Base-by-base conservation (phyloP, 495 filamentous ascomycete genomes). In the Aspergillus asperescens region DNA sequence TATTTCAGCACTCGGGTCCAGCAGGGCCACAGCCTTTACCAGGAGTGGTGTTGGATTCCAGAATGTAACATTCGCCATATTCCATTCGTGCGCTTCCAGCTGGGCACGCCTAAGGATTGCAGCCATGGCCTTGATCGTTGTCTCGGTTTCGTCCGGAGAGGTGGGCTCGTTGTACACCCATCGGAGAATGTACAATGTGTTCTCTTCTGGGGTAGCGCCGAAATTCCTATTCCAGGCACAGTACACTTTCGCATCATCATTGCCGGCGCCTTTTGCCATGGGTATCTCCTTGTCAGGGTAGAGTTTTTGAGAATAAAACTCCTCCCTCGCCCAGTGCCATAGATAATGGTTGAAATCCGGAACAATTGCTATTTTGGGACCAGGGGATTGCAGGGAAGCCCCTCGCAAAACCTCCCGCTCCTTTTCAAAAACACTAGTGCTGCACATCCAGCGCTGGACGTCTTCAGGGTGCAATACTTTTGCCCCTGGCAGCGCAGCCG, bases 261-360 rank as follows among this genome's bases (percentile, higher is more conserved):
- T 75, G 6, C 88, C 81, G 8, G 86, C 87, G 1, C 90, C 90
- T 64, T 87, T 86, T 52, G 86, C 66, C 0, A 63, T 42, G 0
- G 90, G 88, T 6, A 58, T 38, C 1, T 48, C 51, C n/a, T 51
- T 65, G 10, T 62, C 25, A 7, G 68, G 39, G 0, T 67, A 68
- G 16, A 87, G 60, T 42, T 78, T 76, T 38, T 77, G 68, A 1
- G 75, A 77, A 51, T 90, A 85, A 62, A 89, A 96, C 32, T 94
- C 88, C 72, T 96, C 91, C 29, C 93, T 80, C 23, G 81, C 78
- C 66, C 90, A 80, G 63, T 95, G 90, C 92, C 93, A 98, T 50
- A 81, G 70, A 59, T 92, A 77, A 8, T 85, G 80, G 23, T 87
- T 79, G 43, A 80, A 71, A 53, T 90, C 81, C 2, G 93, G 93